phyloP scores from a whole-genome alignment of 768 basidiomycete species.

The Macrolepiota fuliginosa region DNA sequence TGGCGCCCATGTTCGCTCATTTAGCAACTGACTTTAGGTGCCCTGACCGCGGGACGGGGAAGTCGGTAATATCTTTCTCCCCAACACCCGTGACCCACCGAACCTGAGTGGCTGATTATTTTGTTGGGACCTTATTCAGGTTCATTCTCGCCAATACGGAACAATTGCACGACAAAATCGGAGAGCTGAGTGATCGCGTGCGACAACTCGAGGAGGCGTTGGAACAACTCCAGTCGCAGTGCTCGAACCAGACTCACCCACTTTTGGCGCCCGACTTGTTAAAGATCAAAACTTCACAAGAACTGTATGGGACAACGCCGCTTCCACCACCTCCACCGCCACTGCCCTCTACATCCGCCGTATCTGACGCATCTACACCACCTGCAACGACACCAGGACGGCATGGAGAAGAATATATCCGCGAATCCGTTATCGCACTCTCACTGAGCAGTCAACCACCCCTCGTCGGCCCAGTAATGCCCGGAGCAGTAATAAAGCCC shows the following conservation, averaged over 20 bases:
- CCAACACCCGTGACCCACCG: background rate
- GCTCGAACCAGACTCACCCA: constrained; percentile 45
- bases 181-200: constrained; percentile 59
- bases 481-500: too few species aligned
- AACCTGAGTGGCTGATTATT: constrained; percentile 11
- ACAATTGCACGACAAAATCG: constrained; percentile 62
- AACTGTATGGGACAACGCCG: constrained; percentile 42
- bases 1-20: background rate
- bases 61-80: constrained; percentile 41
- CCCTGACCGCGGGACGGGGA: constrained; percentile 60
- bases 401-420: constrained; percentile 13
- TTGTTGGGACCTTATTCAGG: constrained; percentile 27
- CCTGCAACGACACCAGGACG: background rate
- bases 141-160: constrained; percentile 71
- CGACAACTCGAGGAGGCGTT: constrained; percentile 64
- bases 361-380: constrained; percentile 5
- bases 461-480: background rate
- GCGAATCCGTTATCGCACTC: constrained; percentile 15
- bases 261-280: constrained; percentile 57
- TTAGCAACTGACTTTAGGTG: constrained; percentile 32
- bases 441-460: constrained; percentile 10
- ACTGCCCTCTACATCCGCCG: constrained; percentile 8
- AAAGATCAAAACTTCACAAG: constrained; percentile 65
- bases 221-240: constrained; percentile 38
- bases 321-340: constrained; percentile 13